Evolutionary conservation across 2,329 filamentous ascomycete genomes (phyloP), one percentile per base, ranked within the genome.

Genomic region (Claviceps sp.): DNA sequence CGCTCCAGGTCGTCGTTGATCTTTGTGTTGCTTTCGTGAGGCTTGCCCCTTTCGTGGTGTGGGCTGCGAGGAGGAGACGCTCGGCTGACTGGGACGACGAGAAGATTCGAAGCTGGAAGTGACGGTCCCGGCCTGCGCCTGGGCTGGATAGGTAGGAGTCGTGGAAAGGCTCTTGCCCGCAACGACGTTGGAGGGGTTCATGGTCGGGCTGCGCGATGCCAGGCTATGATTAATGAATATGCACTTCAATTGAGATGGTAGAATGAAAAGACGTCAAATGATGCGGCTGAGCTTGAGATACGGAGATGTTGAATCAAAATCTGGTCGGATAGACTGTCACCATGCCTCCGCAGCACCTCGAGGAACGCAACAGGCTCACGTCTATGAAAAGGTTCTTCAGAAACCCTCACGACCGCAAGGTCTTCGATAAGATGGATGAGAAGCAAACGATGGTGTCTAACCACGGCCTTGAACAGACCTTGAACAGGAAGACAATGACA

Each of bases 1-100:
- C 17, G 63, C 55, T 52, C 78, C 75, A 47, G 89, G 86, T 63
- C 84, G 82, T 62, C 84, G 84, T 63, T 89, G 86, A 57, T 81
- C 81, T 65, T 88, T 89, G 71, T 96, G 89, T 68, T 93, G 89
- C 65, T 84, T 90, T 67, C 85, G 85, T 50, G 78, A 74, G 45
- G 73, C 74, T 70, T 97, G 91, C 50, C 77, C 81, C 68, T 87
- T 95, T 60, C 90, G 80, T 50, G 87, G 80, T 47, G 78, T 61
- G 34, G 67, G 55, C 54, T 66, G 67, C 17, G 64, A 54, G 22
- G 59, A 54, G 7, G 62, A 57, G 17, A 60, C 56, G 22, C 60
- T 60, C 6, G 72, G 64, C 55, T 69, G 67, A 43, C 66, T 66
- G 24, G 72, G 68, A 46, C 77, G 75, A 30, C 77, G 75, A 55